phyloP scores from a whole-genome alignment of 352 stramenopile species.

The Globisporangium alternatum region DNA sequence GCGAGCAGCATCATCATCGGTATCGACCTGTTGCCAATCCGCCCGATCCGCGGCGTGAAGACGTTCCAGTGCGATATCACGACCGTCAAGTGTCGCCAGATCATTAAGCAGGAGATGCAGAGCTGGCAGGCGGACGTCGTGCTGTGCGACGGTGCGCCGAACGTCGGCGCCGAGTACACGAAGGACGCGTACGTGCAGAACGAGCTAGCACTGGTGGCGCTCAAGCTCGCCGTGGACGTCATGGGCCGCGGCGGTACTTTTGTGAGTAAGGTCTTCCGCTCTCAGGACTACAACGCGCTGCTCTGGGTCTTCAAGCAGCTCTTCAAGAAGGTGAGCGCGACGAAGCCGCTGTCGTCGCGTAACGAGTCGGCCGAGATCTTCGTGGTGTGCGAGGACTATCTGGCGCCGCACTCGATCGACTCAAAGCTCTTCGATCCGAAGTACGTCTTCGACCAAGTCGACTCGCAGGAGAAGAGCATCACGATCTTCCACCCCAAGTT shows the following conservation, averaged over 20 bases:
- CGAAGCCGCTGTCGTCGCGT: constrained; percentile 97
- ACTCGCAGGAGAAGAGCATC: constrained; percentile 84
- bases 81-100: constrained; percentile 84
- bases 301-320: constrained; percentile 99
- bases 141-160: constrained; percentile 98
- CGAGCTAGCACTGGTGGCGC: constrained; percentile 94
- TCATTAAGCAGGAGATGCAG: constrained; percentile 92
- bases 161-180: constrained; percentile 97
- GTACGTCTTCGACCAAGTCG: constrained; percentile 96
- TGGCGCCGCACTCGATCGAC: constrained; percentile 97
- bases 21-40: constrained; percentile 99
- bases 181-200: constrained; percentile 99
- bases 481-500: constrained; percentile 99
- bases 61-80: constrained; percentile 97
- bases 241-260: constrained; percentile 93
- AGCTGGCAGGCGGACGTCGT: constrained; percentile 96
- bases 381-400: constrained; percentile 96
- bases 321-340: constrained; percentile 96
- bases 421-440: constrained; percentile 96
- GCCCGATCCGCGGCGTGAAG: constrained; percentile 95
- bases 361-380: constrained; percentile 99
- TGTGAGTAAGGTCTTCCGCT: constrained; percentile 97
- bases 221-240: constrained; percentile 97
- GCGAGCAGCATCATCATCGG: constrained; percentile 96
- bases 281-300: constrained; percentile 97